Percentiles rank a stretch among this genome's conserved stretches.
These are phyloP conservation scores for Monosporozyma siamensis DNA, from an alignment of 805 yeast genomes.

Conservation along the genomic window DNA sequence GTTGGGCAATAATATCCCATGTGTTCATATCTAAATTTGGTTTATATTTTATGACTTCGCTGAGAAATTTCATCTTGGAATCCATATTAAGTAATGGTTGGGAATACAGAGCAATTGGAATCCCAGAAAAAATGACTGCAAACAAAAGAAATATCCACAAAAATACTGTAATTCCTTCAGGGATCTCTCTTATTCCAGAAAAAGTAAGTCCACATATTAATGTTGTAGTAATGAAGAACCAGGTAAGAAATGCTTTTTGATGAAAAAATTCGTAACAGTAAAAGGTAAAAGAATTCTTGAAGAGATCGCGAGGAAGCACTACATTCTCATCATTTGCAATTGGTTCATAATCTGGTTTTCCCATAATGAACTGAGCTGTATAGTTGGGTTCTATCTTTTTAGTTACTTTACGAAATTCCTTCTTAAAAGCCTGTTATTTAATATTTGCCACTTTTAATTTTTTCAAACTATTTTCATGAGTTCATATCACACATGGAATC, in stretches of 20 bases:
- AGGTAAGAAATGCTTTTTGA: background rate
- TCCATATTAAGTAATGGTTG: background rate
- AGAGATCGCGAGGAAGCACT: background rate
- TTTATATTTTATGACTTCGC: background rate
- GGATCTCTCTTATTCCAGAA: too few species aligned
- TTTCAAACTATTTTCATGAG: too few species aligned
- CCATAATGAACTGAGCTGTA: background rate
- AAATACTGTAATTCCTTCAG: too few species aligned
- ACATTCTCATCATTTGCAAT: background rate
- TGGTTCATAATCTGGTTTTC: background rate
- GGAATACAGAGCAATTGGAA: background rate
- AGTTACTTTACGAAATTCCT: too few species aligned
- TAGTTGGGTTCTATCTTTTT: too few species aligned
- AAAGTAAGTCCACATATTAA: too few species aligned
- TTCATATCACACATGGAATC: too few species aligned
- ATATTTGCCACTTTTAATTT: too few species aligned
- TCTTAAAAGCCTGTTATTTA: too few species aligned
- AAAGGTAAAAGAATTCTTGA: background rate
- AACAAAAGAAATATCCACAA: too few species aligned
- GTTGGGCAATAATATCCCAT: background rate
- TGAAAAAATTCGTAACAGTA: background rate
- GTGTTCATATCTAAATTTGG: background rate
- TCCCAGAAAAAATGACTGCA: background rate
- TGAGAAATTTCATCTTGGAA: background rate
- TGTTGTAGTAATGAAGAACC: background rate